These are phyloP conservation scores for Arthroderma uncinatum DNA, from an alignment of 2,329 filamentous ascomycete species.

Conservation along the genomic window DNA sequence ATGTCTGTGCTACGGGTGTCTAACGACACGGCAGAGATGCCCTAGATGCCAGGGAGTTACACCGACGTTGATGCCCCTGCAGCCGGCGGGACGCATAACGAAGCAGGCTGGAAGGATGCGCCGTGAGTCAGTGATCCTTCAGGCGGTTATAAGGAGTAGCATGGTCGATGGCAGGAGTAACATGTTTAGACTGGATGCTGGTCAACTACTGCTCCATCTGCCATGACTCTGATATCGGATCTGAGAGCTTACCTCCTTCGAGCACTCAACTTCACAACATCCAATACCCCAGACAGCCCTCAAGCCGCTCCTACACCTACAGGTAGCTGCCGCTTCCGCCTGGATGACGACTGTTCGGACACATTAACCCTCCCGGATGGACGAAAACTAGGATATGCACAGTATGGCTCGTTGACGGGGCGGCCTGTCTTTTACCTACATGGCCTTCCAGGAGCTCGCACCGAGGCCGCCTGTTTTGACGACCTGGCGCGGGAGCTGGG, in stretches of 20 bases:
- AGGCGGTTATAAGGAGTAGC: no score
- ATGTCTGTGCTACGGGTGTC: no score
- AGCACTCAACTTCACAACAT: background rate
- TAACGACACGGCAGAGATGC: no score
- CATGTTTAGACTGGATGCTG: no score
- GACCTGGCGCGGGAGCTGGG: slow-evolving; percentile 24
- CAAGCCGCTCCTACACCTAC: background rate
- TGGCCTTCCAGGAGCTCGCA: slow-evolving; percentile 34
- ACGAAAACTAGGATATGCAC: slow-evolving; percentile 30
- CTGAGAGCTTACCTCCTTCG: background rate
- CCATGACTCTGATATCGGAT: background rate
- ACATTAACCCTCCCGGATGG: slow-evolving; percentile 26
- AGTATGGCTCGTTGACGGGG: slow-evolving; percentile 29
- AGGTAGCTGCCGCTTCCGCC: background rate
- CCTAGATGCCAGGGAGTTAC: no score
- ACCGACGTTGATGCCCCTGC: no score
- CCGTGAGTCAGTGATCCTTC: no score
- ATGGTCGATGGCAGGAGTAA: no score
- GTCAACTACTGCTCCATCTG: no score
- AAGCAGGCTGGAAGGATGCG: no score
- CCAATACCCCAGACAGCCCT: background rate
- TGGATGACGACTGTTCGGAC: slow-evolving; percentile 20
- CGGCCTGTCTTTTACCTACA: slow-evolving; percentile 34
- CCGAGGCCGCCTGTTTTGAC: slow-evolving; percentile 31
- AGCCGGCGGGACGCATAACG: no score